Base-by-base conservation (phyloP, 2,329 filamentous ascomycete genomes). In the Ophioceras dolichostomum region DNA sequence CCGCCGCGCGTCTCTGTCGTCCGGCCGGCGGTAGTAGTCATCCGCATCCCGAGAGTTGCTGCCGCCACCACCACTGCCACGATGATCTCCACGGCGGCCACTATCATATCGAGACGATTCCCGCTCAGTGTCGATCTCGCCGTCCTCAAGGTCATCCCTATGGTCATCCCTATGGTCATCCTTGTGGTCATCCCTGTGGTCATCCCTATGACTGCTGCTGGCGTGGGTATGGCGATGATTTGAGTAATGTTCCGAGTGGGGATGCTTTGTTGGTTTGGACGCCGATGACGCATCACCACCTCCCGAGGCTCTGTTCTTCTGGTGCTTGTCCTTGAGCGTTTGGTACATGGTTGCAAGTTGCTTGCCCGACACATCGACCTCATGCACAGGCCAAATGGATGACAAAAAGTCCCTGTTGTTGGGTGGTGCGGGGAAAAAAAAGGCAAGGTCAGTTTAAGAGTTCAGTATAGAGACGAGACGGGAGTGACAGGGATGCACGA, bases 321-420 rank as follows among this genome's bases (percentile, higher is more conserved):
- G 49, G 38, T 58, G 55, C 43, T 56, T 56, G 24, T 54, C 51
- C 18, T 49, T 40, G 17, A 60, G 50, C 6, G 54, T 50, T 21
- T 52, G 47, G 44, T 56, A 60, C 56, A 60, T 60, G 28, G 47
- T 49, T 27, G 57, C 54, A 16, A 60, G 50, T 35, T 55, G 50
- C 43, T 50, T 48, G 16, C 57, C 57, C 1, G 56, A 54, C 6
- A 60, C 56, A 13, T 51, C 55, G 21, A 57, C 51, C 5, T 60
- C 54, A 19, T 55, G 54, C 18, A 60, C 49, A 10, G 57, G 57
- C 57, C 57, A 60, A 37, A 60, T 58, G 7, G 56, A 58, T 4
- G 56, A 58, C 37, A 60, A 39, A 38, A 60, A 59, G 37, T 58
- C 55, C 57, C 55, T 58, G 28, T 26, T 26, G 5, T 16, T 17